Evolutionary conservation across 306 rosid genomes (phyloP).

Genomic region (Echinosophora koreensis): DNA sequence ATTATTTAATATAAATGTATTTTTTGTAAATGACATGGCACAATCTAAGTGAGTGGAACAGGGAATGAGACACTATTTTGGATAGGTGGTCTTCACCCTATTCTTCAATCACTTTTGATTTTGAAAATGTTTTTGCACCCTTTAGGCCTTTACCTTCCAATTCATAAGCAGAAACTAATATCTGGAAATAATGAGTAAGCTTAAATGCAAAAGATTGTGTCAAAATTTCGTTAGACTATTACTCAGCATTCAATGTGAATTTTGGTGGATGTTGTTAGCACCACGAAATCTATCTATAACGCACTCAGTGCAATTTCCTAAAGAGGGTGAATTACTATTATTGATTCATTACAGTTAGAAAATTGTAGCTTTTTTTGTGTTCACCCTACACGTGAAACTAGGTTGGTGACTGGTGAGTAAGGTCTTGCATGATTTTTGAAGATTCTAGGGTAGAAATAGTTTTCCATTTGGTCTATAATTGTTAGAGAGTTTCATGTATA

Average conservation of each 20-base stretch:
- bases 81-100: too few relatives aligned
- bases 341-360: background rate
- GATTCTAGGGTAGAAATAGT: background rate
- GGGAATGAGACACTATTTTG: too few relatives aligned
- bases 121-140: background rate
- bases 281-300: background rate
- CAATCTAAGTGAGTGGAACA: too few relatives aligned
- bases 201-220: background rate
- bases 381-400: background rate
- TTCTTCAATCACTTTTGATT: too few relatives aligned
- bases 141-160: background rate
- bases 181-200: background rate
- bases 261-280: background rate
- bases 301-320: too few relatives aligned
- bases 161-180: constrained; percentile 1
- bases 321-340: background rate
- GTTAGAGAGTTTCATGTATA: background rate
- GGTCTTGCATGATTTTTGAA: background rate
- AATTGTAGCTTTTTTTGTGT: background rate
- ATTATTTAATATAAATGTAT: too few relatives aligned
- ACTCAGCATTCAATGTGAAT: too few relatives aligned
- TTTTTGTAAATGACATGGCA: too few relatives aligned
- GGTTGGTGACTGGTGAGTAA: background rate
- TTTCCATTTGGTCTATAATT: background rate
- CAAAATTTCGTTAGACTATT: too few relatives aligned